Conservation (phyloP, 1,139 yeast species). For the Pichia sorboxylosa region DNA sequence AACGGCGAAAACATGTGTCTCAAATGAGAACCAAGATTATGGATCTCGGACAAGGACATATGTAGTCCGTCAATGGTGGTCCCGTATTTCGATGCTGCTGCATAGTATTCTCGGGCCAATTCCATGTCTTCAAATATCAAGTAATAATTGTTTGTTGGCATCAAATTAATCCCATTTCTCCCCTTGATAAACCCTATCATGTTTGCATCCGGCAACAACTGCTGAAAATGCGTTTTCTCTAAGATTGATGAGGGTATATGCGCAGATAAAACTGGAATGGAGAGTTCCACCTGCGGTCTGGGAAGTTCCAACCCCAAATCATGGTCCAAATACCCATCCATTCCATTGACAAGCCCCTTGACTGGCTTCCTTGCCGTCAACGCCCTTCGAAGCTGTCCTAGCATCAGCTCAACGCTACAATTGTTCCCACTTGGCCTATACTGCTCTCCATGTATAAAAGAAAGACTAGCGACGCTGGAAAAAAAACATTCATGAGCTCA, state of each 20-base stretch:
- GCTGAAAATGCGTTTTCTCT: slow-evolving; percentile 3
- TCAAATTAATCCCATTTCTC: slow-evolving; percentile 5
- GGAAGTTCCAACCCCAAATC: no score
- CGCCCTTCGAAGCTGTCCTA: no score
- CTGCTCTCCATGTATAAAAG: no score
- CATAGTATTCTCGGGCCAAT: slow-evolving; percentile 2
- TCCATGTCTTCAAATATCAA: slow-evolving; percentile 5
- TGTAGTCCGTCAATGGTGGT: neutral
- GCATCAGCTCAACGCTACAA: no score
- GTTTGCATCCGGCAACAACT: neutral
- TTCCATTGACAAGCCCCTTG: no score
- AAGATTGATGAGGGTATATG: neutral
- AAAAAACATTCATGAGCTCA: no score
- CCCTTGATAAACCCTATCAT: slow-evolving; percentile 7
- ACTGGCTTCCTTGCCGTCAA: no score
- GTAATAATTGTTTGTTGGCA: slow-evolving; percentile 7
- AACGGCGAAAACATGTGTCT: neutral
- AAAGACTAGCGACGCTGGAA: no score
- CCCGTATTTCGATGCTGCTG: neutral
- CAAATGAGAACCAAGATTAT: neutral
- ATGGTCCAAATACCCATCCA: no score
- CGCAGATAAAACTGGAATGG: neutral
- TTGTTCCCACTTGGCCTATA: no score
- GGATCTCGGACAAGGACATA: neutral
- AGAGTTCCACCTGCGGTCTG: no score